phyloP scores from a whole-genome alignment of 192 early-diverging fungal species.

The Radiomyces spectabilis region DNA sequence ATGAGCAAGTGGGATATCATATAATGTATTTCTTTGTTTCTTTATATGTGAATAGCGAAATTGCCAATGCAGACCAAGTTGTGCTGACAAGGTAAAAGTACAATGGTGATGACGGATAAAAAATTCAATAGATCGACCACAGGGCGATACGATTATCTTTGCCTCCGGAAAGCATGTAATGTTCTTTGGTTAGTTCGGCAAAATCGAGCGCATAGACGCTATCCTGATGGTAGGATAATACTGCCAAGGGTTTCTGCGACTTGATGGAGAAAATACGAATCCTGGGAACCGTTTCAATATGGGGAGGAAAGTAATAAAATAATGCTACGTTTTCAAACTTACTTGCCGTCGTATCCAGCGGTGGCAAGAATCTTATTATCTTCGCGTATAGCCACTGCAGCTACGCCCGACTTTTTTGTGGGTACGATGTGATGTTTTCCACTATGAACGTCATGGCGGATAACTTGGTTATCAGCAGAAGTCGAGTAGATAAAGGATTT shows the following conservation, averaged over 20 bases:
- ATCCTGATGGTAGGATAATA: constrained; percentile 24
- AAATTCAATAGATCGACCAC: constrained; percentile 22
- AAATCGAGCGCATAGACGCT: constrained; percentile 20
- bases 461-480: constrained; percentile 15
- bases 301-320: not conserved
- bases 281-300: not conserved
- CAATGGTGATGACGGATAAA: too few relatives aligned
- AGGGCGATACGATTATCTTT: constrained; percentile 31
- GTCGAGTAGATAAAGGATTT: constrained; percentile 2
- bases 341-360: constrained; percentile 28
- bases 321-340: too few relatives aligned
- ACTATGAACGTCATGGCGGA: constrained; percentile 2
- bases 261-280: constrained; percentile 26
- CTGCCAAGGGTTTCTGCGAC: constrained; percentile 23
- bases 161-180: constrained; percentile 17
- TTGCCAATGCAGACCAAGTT: not conserved
- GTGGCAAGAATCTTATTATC: constrained; percentile 30
- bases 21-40: too few relatives aligned
- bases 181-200: not conserved
- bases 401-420: constrained; percentile 20
- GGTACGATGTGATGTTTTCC: constrained; percentile 7
- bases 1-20: too few relatives aligned
- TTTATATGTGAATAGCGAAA: too few relatives aligned
- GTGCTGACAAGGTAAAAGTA: not conserved
- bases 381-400: constrained; percentile 11